Conservation (phyloP, 306 rosid species). For the Heteromeles arbutifolia region DNA sequence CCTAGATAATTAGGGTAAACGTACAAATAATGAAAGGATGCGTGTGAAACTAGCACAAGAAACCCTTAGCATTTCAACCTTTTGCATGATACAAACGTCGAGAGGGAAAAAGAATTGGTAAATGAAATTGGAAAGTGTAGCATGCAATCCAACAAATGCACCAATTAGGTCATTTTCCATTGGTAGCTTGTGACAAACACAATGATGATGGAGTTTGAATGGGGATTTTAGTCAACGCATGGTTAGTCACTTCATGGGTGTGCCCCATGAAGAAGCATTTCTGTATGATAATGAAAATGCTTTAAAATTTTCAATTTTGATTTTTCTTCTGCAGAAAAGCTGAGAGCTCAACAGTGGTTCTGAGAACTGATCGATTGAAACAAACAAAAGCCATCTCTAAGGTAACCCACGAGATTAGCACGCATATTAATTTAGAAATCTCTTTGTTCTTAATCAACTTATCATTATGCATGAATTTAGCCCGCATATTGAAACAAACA, state of each 20-base stretch:
- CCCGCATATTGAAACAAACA: neutral
- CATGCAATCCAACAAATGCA: too few species aligned
- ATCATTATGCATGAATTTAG: neutral
- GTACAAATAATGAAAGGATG: too few species aligned
- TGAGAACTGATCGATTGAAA: neutral
- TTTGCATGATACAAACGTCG: too few species aligned
- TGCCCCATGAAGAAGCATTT: too few species aligned
- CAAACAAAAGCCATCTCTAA: neutral
- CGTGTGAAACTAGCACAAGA: too few species aligned
- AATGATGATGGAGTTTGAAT: slow-evolving; percentile 16
- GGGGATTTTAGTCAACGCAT: slow-evolving; percentile 13
- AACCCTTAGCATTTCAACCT: too few species aligned
- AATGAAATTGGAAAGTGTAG: too few species aligned
- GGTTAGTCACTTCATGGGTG: slow-evolving; percentile 13
- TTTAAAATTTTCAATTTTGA: neutral
- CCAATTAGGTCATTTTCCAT: neutral
- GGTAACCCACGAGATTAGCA: neutral
- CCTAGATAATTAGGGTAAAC: too few species aligned
- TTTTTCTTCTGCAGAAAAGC: neutral
- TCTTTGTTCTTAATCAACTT: neutral
- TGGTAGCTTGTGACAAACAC: neutral
- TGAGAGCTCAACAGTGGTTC: neutral
- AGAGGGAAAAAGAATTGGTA: too few species aligned
- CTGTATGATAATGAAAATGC: too few species aligned
- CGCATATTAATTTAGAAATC: neutral